These are phyloP conservation scores for Daldinia caldariorum DNA, from an alignment of 495 filamentous ascomycete species.

Conservation along the genomic window DNA sequence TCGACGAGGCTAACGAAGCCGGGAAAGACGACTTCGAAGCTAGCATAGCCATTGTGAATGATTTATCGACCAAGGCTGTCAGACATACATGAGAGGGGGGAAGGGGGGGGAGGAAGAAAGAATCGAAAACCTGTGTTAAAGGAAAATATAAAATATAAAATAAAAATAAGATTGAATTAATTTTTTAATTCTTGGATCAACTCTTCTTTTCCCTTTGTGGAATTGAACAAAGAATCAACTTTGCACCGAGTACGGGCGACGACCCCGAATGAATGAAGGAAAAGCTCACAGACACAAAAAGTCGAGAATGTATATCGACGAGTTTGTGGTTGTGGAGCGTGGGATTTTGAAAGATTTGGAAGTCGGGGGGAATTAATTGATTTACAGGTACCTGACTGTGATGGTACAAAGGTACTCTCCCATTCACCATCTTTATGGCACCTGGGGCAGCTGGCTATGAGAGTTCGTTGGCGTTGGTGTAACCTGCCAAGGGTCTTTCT, in stretches of 20 bases:
- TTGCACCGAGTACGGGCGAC: conserved; percentile 19
- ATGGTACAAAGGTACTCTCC: not conserved
- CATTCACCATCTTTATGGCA: too few species aligned
- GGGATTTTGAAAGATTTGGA: conserved; percentile 25
- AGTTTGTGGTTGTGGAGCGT: conserved; percentile 15
- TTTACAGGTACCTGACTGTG: conserved; percentile 31
- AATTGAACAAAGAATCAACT: conserved; percentile 31
- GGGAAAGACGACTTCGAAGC: conserved; percentile 85
- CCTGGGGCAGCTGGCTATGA: conserved; percentile 1
- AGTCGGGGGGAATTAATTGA: conserved; percentile 39
- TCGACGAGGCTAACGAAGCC: conserved; percentile 66
- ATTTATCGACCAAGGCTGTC: conserved; percentile 27
- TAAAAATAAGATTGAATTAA: not conserved
- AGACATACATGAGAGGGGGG: conserved; percentile 38
- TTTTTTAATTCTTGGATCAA: conserved; percentile 16
- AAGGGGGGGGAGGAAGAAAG: not conserved
- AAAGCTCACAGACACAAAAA: conserved; percentile 30
- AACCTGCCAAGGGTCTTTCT: conserved; percentile 36
- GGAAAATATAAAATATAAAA: too few species aligned
- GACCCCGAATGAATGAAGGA: conserved; percentile 35
- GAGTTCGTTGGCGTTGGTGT: conserved; percentile 40
- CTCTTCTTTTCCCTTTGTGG: conserved; percentile 13
- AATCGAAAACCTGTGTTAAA: conserved; percentile 19
- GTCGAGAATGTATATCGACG: conserved; percentile 25
- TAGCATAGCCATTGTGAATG: conserved; percentile 76